Evolutionary conservation across 2,329 filamentous ascomycete genomes (phyloP), one percentile per base, ranked within the genome.

Genomic region (Diaporthe sp.): DNA sequence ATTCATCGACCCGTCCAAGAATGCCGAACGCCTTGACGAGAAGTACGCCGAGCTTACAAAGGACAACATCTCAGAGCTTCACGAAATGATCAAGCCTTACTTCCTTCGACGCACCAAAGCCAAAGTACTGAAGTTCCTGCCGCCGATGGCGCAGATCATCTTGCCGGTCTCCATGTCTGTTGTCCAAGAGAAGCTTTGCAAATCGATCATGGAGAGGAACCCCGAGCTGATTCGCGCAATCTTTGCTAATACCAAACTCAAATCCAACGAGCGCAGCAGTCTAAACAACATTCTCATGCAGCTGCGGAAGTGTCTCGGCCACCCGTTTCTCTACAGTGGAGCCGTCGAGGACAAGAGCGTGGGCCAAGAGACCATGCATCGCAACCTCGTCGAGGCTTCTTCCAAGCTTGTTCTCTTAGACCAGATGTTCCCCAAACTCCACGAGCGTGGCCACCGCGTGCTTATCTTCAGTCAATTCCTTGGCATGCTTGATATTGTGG

Each of bases 381-480:
- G 92, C 35, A 98, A 97, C 79, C 88, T 99, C 3, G 90, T 99
- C 1, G 96, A 98, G 79, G 97, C 97, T 0, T 97, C 95, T 7
- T 91, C 94, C 1, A 99, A 99, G 83, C 89, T 99, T 7, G 89
- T 96, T 74, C 86, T 99, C 7, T 86, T 99, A 1, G 92, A 96
- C 77, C 84, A 95, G 13, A 94, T 99, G 88, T 88, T 99, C 3
- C 96, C 96, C 0, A 97, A 96, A 82, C 88, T 99, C 0, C 91
- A 93, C 78, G 93, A 95, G 79, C 91, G 93, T 32, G 96, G 96
- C 0, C 96, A 99, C 81, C 91, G 97, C 5, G 96, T 98, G 0
- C 87, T 99, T 27, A 94, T 99, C 44, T 99, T 99, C 84, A 98
- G 95, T 81, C 97, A 99, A 81, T 99, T 98, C 77, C 87, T 99